phyloP scores from a whole-genome alignment of 495 filamentous ascomycete genomes.

The Aspergillus mulundensis region DNA sequence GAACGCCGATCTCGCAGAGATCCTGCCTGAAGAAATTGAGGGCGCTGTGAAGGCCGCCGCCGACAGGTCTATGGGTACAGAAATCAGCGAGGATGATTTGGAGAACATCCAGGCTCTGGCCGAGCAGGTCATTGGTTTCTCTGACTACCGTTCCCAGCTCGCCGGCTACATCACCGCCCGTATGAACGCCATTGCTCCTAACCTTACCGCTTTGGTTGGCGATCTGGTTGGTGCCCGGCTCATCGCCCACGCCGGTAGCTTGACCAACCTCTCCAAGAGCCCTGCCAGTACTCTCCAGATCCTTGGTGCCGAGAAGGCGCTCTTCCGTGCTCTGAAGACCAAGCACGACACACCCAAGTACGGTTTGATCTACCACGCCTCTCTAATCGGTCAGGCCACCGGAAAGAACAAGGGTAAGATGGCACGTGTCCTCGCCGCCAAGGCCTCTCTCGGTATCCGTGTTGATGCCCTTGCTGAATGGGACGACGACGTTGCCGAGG shows the following conservation, averaged over 20 bases:
- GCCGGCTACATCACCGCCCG: constrained; percentile 84
- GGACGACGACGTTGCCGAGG: constrained; percentile 75
- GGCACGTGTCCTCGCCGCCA: constrained; percentile 89
- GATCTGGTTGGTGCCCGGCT: constrained; percentile 92
- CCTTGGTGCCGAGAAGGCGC: constrained; percentile 95
- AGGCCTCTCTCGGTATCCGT: constrained; percentile 86
- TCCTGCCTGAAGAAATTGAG: constrained; percentile 96
- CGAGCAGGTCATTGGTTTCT: constrained; percentile 86
- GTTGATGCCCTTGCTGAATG: constrained; percentile 87
- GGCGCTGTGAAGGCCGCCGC: constrained; percentile 86
- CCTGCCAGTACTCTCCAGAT: constrained; percentile 96
- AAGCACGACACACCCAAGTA: constrained; percentile 99
- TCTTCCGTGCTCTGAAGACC: constrained; percentile 97
- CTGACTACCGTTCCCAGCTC: constrained; percentile 83
- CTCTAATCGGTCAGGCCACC: constrained; percentile 90
- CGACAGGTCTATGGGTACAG: constrained; percentile 96
- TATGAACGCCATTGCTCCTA: constrained; percentile 96
- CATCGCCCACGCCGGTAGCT: constrained; percentile 91
- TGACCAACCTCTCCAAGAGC: constrained; percentile 95
- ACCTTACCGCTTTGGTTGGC: constrained; percentile 89
- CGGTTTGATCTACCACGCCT: constrained; percentile 97
- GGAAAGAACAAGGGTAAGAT: constrained; percentile 99
- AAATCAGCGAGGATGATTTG: constrained; percentile 85
- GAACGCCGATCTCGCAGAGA: constrained; percentile 76
- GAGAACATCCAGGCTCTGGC: constrained; percentile 87